Evolutionary conservation across 805 yeast species (phyloP).

Genomic region (Grigorovia humatica): DNA sequence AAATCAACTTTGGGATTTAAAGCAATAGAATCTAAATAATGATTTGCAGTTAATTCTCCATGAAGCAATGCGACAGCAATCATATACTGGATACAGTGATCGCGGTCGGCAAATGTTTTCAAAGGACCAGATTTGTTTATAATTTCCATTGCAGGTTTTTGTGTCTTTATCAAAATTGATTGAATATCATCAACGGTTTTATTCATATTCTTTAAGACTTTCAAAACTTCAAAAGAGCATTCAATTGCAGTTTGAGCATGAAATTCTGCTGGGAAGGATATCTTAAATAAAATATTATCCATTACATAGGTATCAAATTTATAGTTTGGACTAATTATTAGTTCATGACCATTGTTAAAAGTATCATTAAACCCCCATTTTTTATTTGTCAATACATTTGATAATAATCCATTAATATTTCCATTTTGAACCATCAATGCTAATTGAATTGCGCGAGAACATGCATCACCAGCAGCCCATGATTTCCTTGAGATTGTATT

Average conservation of each 20-base stretch:
- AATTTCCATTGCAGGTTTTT: slow-evolving; percentile 51
- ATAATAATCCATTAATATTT: slow-evolving; percentile 40
- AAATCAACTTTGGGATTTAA: slow-evolving; percentile 42
- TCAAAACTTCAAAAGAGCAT: slow-evolving; percentile 40
- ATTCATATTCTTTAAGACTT: slow-evolving; percentile 30
- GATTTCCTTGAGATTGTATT: slow-evolving; percentile 54
- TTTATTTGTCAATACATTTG: slow-evolving; percentile 45
- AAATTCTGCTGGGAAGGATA: slow-evolving; percentile 56
- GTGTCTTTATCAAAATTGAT: slow-evolving; percentile 42
- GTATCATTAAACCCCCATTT: slow-evolving; percentile 60
- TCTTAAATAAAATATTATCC: slow-evolving; percentile 53
- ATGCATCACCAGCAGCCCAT: slow-evolving; percentile 62
- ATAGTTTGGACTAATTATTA: slow-evolving; percentile 38
- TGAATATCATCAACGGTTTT: slow-evolving; percentile 40
- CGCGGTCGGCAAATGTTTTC: slow-evolving; percentile 55
- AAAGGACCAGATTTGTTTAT: slow-evolving; percentile 51
- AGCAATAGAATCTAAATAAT: slow-evolving; percentile 43
- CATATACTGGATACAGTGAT: slow-evolving; percentile 58
- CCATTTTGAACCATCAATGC: slow-evolving; percentile 41
- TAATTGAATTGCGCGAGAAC: slow-evolving; percentile 47
- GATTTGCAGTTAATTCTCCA: slow-evolving; percentile 49
- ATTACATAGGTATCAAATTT: slow-evolving; percentile 47
- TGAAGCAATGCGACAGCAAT: slow-evolving; percentile 45
- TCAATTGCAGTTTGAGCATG: slow-evolving; percentile 59
- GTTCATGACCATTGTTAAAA: slow-evolving; percentile 41